Evolutionary conservation across 352 stramenopile genomes (phyloP).

Genomic region (Phytophthora pisi): DNA sequence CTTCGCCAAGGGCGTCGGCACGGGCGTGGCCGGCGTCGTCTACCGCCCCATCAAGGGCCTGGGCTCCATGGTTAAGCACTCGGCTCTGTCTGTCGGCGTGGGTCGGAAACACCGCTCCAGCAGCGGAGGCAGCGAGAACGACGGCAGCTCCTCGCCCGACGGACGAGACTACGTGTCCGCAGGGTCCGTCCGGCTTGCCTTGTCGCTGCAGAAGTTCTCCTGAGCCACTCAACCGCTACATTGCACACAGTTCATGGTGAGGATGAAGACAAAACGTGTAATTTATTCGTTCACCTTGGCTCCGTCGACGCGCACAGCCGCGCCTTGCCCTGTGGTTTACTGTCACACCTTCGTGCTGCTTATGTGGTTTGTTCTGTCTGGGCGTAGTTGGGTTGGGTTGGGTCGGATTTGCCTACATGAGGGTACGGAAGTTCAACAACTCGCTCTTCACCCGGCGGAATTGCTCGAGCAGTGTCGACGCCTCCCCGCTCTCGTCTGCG

Average conservation of each 20-base stretch:
- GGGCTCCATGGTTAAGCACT: constrained; percentile 81
- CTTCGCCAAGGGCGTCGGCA: constrained; percentile 77
- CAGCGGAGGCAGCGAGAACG: constrained; percentile 36
- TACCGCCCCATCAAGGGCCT: constrained; percentile 77
- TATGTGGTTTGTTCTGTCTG: constrained; percentile 18
- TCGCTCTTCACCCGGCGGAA: constrained; percentile 79
- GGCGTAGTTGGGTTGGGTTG: neutral
- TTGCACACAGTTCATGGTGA: constrained; percentile 11
- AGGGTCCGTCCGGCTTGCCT: constrained; percentile 60
- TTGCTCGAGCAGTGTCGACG: constrained; percentile 66
- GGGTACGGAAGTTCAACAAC: constrained; percentile 71
- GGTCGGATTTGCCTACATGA: constrained; percentile 52
- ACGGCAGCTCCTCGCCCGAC: constrained; percentile 28
- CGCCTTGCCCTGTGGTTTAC: constrained; percentile 18
- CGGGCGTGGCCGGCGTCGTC: constrained; percentile 70
- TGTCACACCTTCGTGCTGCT: constrained; percentile 14
- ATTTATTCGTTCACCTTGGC: constrained; percentile 54
- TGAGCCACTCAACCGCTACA: constrained; percentile 5
- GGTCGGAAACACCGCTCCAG: constrained; percentile 46
- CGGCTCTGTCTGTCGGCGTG: constrained; percentile 64
- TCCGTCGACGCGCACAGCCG: constrained; percentile 6
- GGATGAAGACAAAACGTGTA: constrained; percentile 51
- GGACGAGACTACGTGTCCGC: constrained; percentile 52
- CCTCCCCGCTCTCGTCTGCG: constrained; percentile 68
- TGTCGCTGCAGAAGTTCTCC: constrained; percentile 68